Evolutionary conservation across 768 basidiomycete genomes (phyloP), one percentile per base, ranked within the genome.

Genomic region (Lentinula lateritia): DNA sequence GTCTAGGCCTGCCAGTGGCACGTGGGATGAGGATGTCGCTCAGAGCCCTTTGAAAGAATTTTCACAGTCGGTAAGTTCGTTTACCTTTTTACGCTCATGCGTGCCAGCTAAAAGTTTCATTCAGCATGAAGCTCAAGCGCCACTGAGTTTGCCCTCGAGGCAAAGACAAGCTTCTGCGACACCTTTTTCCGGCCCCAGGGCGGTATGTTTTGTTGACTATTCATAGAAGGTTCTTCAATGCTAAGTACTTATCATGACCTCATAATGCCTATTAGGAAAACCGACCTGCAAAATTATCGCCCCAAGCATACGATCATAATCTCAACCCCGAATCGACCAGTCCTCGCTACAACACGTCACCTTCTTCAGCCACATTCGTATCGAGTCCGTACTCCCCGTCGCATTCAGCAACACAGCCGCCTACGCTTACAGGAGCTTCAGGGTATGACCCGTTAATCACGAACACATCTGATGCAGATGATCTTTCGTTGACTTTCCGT

Each of bases 21-120:
- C 80, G 20, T 89, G 87, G 86, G 88, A 86, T 60, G 87, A 87
- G 61, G 64, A 75, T 55, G 74, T 66, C 56, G 79, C 72, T 60
- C 42, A 70, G 34, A 80, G 75, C 61, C 79, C 82, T 15, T 81
- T 78, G 69, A 81, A 79, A 65, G 83, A 84, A 53, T 76, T 78
- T 50, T 71, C 75, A 50, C 74, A 80, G 64, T 60, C 83, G 73
- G 85, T 83, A 45, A 69, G 79, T 75, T 20, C 42, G 6, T 42
- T 50, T 52, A 34, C 7, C 42, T 50, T 12, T n/a, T 41, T 59
- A 59, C 58, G 23, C 58, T 6, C 18, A 48, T 12, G 13, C 41
- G 45, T 34, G 10, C 23, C 32, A 42, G 5, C 42, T 28, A n/a
- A 43, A 32, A 12, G 23, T 28, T 15, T 61, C 50, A 39, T 61